Evolutionary conservation across 495 filamentous ascomycete genomes (phyloP).

Genomic region (Cryomyces minteri): DNA sequence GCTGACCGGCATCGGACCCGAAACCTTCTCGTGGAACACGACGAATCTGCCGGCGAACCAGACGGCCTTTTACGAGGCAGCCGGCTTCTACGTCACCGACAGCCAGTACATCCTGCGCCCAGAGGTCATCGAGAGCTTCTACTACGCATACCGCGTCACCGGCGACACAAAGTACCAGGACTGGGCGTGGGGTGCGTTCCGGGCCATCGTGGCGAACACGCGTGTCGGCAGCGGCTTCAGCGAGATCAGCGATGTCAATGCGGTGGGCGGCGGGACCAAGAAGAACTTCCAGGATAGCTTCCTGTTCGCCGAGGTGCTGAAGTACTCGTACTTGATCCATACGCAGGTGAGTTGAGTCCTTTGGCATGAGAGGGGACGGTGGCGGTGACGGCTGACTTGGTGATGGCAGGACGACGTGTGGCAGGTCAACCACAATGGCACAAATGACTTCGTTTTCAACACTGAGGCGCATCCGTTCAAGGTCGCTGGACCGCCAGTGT

Average conservation of each 20-base stretch:
- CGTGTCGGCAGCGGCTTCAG: constrained; percentile 48
- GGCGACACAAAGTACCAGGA: constrained; percentile 32
- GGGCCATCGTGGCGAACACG: constrained; percentile 46
- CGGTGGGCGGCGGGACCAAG: constrained; percentile 36
- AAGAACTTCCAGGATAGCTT: constrained; percentile 72
- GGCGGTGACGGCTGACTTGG: too few species aligned
- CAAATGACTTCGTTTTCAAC: constrained; percentile 59
- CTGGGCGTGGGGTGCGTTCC: constrained; percentile 74
- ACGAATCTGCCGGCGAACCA: constrained; percentile 27
- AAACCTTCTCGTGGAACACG: constrained; percentile 51
- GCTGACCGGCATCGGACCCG: constrained; percentile 59
- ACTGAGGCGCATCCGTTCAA: constrained; percentile 69
- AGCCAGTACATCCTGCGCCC: constrained; percentile 53
- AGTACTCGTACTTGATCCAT: constrained; percentile 64
- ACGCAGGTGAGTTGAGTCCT: constrained; percentile 24
- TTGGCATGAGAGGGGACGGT: too few species aligned
- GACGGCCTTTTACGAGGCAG: constrained; percentile 35
- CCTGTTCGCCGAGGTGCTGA: constrained; percentile 78
- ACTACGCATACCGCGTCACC: constrained; percentile 72
- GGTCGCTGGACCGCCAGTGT: constrained; percentile 18
- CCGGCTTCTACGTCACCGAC: constrained; percentile 59
- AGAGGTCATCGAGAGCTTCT: constrained; percentile 75
- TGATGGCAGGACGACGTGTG: constrained; percentile 49
- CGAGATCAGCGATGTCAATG: constrained; percentile 47
- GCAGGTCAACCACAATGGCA: constrained; percentile 39